These are phyloP conservation scores for Boletellus ananiceps DNA, from an alignment of 768 basidiomycete genomes.

Conservation along the genomic window DNA sequence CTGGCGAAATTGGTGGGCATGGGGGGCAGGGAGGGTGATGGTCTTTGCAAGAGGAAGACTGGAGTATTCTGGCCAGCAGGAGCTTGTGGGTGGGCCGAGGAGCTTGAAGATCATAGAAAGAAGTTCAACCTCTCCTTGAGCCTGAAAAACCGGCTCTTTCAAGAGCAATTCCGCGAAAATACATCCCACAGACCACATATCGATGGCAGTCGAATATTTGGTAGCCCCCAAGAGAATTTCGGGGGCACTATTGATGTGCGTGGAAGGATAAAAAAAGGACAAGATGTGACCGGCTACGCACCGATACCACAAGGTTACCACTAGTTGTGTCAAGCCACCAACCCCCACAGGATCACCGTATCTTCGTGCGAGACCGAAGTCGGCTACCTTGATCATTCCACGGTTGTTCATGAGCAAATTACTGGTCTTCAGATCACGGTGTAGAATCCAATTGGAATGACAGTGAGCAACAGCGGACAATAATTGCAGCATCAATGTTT, in stretches of 20 bases:
- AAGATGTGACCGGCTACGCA: conserved; percentile 35
- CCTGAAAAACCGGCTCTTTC: conserved; percentile 96
- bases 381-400: conserved; percentile 97
- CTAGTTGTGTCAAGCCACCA: conserved; percentile 96
- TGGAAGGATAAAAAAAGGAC: conserved; percentile 8
- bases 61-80: conserved; percentile 82
- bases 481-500: conserved; percentile 91
- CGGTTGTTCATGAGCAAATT: conserved; percentile 99
- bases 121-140: conserved; percentile 92
- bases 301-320: conserved; percentile 99
- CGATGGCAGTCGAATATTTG: conserved; percentile 92
- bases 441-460: conserved; percentile 96
- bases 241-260: conserved; percentile 60
- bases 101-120: conserved; percentile 93
- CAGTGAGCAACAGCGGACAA: conserved; percentile 91
- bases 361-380: conserved; percentile 93
- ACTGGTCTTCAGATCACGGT: conserved; percentile 95
- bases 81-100: conserved; percentile 85
- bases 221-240: conserved; percentile 92
- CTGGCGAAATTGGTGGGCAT: conserved; percentile 72
- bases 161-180: conserved; percentile 95
- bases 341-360: conserved; percentile 96
- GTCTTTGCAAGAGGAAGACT: conserved; percentile 78
- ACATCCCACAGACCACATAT: conserved; percentile 99
- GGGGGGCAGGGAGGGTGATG: conserved; percentile 68